phyloP scores from a whole-genome alignment of 164 flowering plant genomes.

The Vitis vinifera region DNA sequence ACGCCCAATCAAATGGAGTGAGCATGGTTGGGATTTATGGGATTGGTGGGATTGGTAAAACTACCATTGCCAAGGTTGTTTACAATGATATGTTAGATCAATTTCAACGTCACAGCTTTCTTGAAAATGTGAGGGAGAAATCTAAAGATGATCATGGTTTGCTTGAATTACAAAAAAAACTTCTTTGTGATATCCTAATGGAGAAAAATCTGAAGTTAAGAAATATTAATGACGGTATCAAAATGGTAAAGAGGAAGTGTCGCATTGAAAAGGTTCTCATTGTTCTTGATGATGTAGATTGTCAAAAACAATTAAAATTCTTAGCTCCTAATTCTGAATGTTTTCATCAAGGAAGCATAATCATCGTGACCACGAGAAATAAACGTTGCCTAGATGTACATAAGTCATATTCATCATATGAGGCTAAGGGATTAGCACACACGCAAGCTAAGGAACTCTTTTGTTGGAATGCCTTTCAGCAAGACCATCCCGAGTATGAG shows the following conservation, averaged over 20 bases:
- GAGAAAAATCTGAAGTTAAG: background rate
- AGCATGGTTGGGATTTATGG: constrained; percentile 11
- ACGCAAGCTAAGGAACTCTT: too few relatives aligned
- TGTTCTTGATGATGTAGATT: constrained; percentile 25
- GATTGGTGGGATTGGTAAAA: constrained; percentile 24
- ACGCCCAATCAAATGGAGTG: background rate
- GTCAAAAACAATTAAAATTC: constrained; percentile 4
- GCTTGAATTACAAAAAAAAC: background rate
- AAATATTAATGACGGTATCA: background rate
- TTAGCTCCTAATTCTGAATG: constrained; percentile 7
- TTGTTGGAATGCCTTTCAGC: too few relatives aligned
- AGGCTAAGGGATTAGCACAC: too few relatives aligned
- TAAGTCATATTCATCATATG: too few relatives aligned
- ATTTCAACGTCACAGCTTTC: constrained; percentile 6
- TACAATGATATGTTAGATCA: constrained; percentile 1
- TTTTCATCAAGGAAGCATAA: constrained; percentile 11
- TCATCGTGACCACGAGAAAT: too few relatives aligned
- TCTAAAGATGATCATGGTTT: background rate
- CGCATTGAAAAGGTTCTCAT: background rate
- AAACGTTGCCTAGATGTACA: too few relatives aligned
- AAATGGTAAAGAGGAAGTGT: background rate
- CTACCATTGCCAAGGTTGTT: constrained; percentile 22
- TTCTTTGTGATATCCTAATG: constrained; percentile 7
- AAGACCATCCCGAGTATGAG: too few relatives aligned
- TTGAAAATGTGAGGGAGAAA: constrained; percentile 9